These are phyloP conservation scores for Boeremia lycopersici DNA, from an alignment of 2,329 filamentous ascomycete genomes.

Conservation along the genomic window DNA sequence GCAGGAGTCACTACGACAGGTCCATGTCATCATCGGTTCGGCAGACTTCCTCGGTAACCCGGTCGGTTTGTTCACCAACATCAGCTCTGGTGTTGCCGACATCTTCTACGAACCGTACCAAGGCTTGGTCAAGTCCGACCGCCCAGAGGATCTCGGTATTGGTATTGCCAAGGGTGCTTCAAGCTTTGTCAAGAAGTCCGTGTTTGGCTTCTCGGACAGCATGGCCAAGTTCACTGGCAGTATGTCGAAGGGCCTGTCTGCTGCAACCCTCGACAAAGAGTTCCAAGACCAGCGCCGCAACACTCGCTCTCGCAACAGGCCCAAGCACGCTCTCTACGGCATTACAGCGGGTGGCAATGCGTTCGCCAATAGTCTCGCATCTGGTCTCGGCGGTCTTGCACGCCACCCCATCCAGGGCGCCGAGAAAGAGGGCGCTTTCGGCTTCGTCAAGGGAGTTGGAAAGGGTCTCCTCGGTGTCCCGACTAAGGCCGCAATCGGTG, in stretches of 20 bases:
- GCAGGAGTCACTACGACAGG: conserved; percentile 92
- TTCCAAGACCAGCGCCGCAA: conserved; percentile 97
- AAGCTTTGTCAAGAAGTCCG: conserved; percentile 97
- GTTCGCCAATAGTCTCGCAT: conserved; percentile 88
- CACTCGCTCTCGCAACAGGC: conserved; percentile 87
- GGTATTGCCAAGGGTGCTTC: conserved; percentile 96
- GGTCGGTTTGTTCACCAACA: conserved; percentile 96
- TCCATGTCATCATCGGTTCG: conserved; percentile 96
- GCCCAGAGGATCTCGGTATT: conserved; percentile 90
- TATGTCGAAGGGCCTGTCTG: conserved; percentile 93
- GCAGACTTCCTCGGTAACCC: conserved; percentile 98
- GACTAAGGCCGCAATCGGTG: conserved; percentile 95
- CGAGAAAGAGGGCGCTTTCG: conserved; percentile 89
- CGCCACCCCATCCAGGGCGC: conserved; percentile 94
- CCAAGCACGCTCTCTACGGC: conserved; percentile 96
- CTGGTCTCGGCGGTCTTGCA: conserved; percentile 89
- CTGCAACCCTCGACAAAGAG: conserved; percentile 95
- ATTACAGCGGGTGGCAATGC: conserved; percentile 95
- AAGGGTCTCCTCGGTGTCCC: conserved; percentile 94
- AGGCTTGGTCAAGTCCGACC: conserved; percentile 92
- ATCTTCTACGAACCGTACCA: conserved; percentile 99
- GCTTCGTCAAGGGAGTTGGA: conserved; percentile 97
- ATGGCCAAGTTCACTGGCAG: conserved; percentile 98
- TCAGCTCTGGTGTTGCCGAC: conserved; percentile 94
- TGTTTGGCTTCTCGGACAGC: conserved; percentile 96